These are phyloP conservation scores for Cunninghamia lanceolata DNA, from an alignment of 75 land plant genomes.

Conservation along the genomic window DNA sequence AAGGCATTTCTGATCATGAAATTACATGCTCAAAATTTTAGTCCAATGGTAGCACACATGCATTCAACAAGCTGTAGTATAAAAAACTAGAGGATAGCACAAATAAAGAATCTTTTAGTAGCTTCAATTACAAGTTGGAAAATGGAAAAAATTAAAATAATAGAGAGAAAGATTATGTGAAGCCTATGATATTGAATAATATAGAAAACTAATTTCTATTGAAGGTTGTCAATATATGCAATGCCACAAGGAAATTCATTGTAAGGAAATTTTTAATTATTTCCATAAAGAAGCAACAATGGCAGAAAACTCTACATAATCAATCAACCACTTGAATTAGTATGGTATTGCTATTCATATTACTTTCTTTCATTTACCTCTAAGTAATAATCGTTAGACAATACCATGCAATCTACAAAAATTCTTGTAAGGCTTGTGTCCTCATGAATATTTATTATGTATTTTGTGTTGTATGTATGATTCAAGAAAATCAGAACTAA, in stretches of 20 bases:
- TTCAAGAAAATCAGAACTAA: not conserved
- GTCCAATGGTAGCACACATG: not conserved
- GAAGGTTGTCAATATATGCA: not conserved
- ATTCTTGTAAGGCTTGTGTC: not conserved
- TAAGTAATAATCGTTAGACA: not conserved
- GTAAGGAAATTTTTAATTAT: not conserved
- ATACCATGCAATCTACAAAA: not conserved
- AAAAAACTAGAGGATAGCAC: too few relatives aligned
- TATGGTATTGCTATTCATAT: not conserved
- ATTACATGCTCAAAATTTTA: too few relatives aligned
- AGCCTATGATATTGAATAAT: not conserved
- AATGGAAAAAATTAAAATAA: too few relatives aligned
- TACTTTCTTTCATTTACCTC: not conserved
- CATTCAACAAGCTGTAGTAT: not conserved
- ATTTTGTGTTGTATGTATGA: not conserved
- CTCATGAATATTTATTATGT: not conserved
- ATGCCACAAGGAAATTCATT: not conserved
- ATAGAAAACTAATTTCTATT: not conserved
- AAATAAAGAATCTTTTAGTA: too few relatives aligned
- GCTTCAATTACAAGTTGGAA: not conserved
- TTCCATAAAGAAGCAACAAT: not conserved
- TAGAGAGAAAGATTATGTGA: not conserved
- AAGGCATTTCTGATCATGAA: not conserved
- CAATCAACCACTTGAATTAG: not conserved
- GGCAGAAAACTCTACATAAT: not conserved